These are phyloP conservation scores for Clausena lansium DNA, from an alignment of 345 rosid genomes.

Conservation along the genomic window DNA sequence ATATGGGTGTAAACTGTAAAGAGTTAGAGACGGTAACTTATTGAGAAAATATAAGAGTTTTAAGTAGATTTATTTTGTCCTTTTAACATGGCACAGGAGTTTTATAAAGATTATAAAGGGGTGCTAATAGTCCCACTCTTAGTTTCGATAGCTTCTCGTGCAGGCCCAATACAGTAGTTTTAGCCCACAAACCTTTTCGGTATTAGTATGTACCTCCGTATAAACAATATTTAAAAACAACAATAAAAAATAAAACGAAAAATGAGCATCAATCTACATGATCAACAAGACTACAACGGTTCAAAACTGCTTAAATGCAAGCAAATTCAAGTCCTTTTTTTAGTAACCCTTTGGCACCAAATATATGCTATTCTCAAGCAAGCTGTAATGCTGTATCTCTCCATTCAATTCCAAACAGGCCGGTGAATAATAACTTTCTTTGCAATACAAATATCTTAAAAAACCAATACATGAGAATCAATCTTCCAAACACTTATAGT, in stretches of 20 bases:
- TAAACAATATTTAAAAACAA: not conserved
- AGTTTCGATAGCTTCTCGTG: not conserved
- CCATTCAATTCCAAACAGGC: conserved; percentile 8
- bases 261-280: not conserved
- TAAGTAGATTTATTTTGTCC: too few relatives aligned
- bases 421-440: not conserved
- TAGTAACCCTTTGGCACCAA: not conserved
- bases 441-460: not conserved
- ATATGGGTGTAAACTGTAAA: too few relatives aligned
- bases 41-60: too few relatives aligned
- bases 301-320: not conserved
- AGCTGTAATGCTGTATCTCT: not conserved
- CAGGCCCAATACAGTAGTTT: not conserved
- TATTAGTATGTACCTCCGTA: not conserved
- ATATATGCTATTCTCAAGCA: not conserved
- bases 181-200: not conserved
- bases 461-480: not conserved
- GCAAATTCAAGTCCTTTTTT: not conserved
- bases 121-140: too few relatives aligned
- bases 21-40: too few relatives aligned
- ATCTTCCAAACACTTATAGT: not conserved
- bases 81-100: too few relatives aligned
- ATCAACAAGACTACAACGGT: not conserved
- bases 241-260: not conserved
- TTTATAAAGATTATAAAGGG: too few relatives aligned